Conservation (phyloP, 2,329 filamentous ascomycete species). For the Aspergillus brunneoviolaceus region DNA sequence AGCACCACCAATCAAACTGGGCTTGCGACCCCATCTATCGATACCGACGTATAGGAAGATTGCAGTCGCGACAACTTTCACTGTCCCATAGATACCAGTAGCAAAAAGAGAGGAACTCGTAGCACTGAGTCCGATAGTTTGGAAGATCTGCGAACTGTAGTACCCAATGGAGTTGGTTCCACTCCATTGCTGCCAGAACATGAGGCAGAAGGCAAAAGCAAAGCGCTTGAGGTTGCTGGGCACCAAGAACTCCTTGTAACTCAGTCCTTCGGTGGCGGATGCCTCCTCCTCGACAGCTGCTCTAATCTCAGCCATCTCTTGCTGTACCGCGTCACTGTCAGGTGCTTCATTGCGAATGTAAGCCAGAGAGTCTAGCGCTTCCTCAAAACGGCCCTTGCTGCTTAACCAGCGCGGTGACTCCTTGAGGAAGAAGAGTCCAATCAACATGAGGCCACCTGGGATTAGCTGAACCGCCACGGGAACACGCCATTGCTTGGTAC, state of each 20-base stretch:
- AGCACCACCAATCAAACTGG: constrained; percentile 36
- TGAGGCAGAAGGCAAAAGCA: constrained; percentile 36
- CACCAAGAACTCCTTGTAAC: constrained; percentile 42
- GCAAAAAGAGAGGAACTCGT: constrained; percentile 38
- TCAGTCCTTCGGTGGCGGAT: constrained; percentile 41
- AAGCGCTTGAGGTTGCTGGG: constrained; percentile 41
- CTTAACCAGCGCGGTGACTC: constrained; percentile 57
- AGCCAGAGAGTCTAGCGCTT: constrained; percentile 42
- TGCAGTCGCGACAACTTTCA: constrained; percentile 39
- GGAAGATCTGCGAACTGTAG: constrained; percentile 39
- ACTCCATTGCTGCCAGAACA: constrained; percentile 45
- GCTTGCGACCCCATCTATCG: constrained; percentile 39
- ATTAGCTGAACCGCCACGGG: constrained; percentile 55
- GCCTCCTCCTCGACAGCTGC: constrained; percentile 45
- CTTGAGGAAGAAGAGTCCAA: constrained; percentile 52
- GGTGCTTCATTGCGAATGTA: constrained; percentile 37
- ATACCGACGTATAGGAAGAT: constrained; percentile 41
- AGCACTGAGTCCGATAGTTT: constrained; percentile 35
- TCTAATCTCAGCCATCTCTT: constrained; percentile 41
- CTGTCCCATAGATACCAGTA: constrained; percentile 40
- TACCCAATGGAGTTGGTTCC: constrained; percentile 43
- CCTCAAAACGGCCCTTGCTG: constrained; percentile 49
- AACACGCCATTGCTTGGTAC: constrained; percentile 54
- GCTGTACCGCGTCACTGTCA: constrained; percentile 27
- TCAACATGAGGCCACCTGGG: constrained; percentile 51